Evolutionary conservation across 1,284 basidiomycete species (phyloP).

Genomic region (Afroboletus lepidellus): DNA sequence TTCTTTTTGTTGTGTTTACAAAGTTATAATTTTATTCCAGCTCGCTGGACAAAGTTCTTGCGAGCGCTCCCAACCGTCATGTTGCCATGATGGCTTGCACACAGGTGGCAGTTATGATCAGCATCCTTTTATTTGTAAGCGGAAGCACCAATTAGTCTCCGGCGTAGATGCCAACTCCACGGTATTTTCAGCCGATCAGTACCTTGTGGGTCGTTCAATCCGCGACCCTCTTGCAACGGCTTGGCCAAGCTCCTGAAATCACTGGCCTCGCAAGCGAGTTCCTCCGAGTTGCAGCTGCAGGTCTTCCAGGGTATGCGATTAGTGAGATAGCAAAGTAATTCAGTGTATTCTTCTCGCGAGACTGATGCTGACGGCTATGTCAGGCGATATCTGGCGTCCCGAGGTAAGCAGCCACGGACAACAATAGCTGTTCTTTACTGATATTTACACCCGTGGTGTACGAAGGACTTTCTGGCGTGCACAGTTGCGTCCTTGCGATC

Average conservation of each 20-base stretch:
- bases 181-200: slow-evolving; percentile 21
- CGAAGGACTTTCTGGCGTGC: slow-evolving; percentile 23
- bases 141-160: background rate
- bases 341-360: background rate
- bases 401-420: slow-evolving; percentile 16
- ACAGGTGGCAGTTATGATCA: slow-evolving; percentile 24
- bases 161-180: background rate
- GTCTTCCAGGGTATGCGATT: slow-evolving; percentile 29
- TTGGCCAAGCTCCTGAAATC: slow-evolving; percentile 27
- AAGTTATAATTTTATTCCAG: slow-evolving; percentile 12
- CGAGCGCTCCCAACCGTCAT: slow-evolving; percentile 10
- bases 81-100: slow-evolving; percentile 21
- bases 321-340: slow-evolving; percentile 31
- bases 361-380: slow-evolving; percentile 7
- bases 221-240: slow-evolving; percentile 12
- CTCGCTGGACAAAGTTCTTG: slow-evolving; percentile 24
- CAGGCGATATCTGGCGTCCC: slow-evolving; percentile 26
- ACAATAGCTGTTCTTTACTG: background rate
- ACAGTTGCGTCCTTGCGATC: slow-evolving; percentile 22
- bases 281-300: slow-evolving; percentile 21
- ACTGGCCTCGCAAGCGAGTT: slow-evolving; percentile 21
- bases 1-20: slow-evolving; percentile 2
- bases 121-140: slow-evolving; percentile 23
- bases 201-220: slow-evolving; percentile 24
- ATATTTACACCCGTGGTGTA: background rate